Conservation (phyloP, 2,329 filamentous ascomycete species). For the Whalleya microplaca region DNA sequence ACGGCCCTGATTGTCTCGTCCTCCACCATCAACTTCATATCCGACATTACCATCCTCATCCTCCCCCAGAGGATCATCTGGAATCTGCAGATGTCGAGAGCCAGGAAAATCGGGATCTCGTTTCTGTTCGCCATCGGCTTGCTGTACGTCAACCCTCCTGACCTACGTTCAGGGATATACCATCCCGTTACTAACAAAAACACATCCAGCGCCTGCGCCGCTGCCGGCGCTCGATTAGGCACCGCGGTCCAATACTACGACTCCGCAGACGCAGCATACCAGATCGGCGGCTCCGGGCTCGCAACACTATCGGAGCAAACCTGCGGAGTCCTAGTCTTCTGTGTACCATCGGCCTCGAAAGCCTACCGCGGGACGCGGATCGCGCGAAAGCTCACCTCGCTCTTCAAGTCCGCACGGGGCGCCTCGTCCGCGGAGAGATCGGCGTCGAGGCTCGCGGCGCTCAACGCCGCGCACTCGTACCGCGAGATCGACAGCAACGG, state of each 20-base stretch:
- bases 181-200: neutral
- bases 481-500: neutral
- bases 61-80: conserved; percentile 39
- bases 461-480: neutral
- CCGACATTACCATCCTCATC: conserved; percentile 35
- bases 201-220: neutral
- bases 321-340: neutral
- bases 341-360: neutral
- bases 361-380: neutral
- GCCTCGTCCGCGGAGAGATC: neutral
- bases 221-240: neutral
- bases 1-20: conserved; percentile 24
- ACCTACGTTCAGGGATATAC: neutral
- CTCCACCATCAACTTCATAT: conserved; percentile 29
- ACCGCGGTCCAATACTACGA: neutral
- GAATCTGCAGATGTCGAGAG: conserved; percentile 36
- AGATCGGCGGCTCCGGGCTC: neutral
- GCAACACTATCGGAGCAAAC: neutral
- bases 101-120: conserved; percentile 37
- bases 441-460: neutral
- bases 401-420: neutral
- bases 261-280: neutral
- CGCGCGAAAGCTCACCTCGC: neutral
- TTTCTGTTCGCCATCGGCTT: conserved; percentile 39
- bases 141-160: conserved; percentile 24